Evolutionary conservation across 345 rosid genomes (phyloP).

Genomic region (Abelmoschus esculentus): DNA sequence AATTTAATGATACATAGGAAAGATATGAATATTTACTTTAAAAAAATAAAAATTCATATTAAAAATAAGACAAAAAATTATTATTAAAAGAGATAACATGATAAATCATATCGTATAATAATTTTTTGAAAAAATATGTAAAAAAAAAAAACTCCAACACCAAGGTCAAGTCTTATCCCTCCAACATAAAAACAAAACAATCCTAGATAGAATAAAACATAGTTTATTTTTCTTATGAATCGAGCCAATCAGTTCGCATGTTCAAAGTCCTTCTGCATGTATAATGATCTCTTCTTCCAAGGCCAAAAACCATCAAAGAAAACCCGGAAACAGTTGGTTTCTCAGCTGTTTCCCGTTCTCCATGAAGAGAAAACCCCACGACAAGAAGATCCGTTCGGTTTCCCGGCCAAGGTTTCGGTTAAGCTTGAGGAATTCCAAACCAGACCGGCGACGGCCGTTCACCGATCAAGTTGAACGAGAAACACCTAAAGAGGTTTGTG

Average conservation of each 20-base stretch:
- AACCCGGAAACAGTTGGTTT: conserved; percentile 15
- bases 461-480: not conserved
- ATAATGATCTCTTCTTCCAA: conserved; percentile 9
- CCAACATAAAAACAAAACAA: no score
- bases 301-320: conserved; percentile 20
- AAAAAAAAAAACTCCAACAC: no score
- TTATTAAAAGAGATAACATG: no score
- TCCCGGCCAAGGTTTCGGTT: conserved; percentile 20
- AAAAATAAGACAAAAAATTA: no score
- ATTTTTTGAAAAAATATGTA: no score
- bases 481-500: not conserved
- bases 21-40: no score
- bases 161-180: no score
- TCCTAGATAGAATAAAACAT: no score
- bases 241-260: not conserved
- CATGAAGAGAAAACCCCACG: conserved; percentile 10
- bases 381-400: conserved; percentile 15
- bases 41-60: no score
- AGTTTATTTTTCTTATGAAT: no score
- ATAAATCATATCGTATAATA: no score
- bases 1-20: no score
- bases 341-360: conserved; percentile 41
- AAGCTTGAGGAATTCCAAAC: conserved; percentile 13
- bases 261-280: conserved; percentile 10
- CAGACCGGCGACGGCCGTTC: not conserved